Base-by-base conservation (phyloP, 306 rosid genomes). In the Pachyrhizus erosus region DNA sequence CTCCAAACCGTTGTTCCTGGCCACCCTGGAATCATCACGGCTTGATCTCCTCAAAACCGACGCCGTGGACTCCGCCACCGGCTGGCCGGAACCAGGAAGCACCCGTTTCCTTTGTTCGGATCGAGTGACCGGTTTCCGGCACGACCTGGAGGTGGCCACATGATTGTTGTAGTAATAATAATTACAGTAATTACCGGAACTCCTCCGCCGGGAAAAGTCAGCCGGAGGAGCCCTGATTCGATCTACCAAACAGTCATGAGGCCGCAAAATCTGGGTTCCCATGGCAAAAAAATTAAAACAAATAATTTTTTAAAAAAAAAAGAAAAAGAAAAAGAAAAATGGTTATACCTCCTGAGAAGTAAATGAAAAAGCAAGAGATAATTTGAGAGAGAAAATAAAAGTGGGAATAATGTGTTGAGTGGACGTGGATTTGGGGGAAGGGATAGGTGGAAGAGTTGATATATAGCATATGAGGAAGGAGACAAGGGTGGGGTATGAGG, bases 251-350 rank as follows among this genome's bases (percentile, higher is more conserved):
- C 89, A 91, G 62, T 96, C 92, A 73, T 89, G 98, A 42, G 99
- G 98, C 65, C 88, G 58, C 48, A 96, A 86, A 74, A 96, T 77
- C 86, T 93, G 98, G 5, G 97, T 93, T 27, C 87, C 97, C 99
- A 96, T 96, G 45, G 58, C 27, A 1, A 61, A 34, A 34, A 67
- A 34, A 13, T 0, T n/a, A 0, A 14, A 61, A 26, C 13, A 55
- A 17, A 3, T 9, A n/a, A n/a, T 1, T 6, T 0, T 37, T 37
- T 6, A 0, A 5, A 37, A 37, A 37, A 37, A 58, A 2, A 62
- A 37, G 42, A 2, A 62, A 54, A 26, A 0, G 2, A 13, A 27
- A 79, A 7, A 2, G 1, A 18, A 40, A 27, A 69, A 12, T 21
- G 7, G 9, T 57, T 24, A 8, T 27, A 60, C 43, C 48, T 14